Conservation (phyloP, 1,139 yeast species). For the Hemisphaericaspora xylofermentans region DNA sequence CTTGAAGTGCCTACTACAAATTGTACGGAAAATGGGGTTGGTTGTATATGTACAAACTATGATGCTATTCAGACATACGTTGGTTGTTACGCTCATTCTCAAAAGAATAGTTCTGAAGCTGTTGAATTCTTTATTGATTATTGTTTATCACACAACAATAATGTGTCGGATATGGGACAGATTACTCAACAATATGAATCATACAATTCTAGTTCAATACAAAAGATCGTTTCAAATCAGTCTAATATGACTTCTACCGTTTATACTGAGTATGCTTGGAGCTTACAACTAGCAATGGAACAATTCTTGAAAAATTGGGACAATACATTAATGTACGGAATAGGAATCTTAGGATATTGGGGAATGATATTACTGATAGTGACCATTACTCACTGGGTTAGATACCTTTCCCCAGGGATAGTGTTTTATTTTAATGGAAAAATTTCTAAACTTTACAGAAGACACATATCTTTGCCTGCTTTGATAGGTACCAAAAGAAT, state of each 20-base stretch:
- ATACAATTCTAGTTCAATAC: slow-evolving; percentile 19
- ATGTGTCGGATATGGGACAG: slow-evolving; percentile 16
- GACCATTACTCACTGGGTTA: slow-evolving; percentile 42
- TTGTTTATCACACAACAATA: slow-evolving; percentile 16
- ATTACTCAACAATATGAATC: slow-evolving; percentile 18
- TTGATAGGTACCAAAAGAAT: slow-evolving; percentile 21
- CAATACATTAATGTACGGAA: slow-evolving; percentile 46
- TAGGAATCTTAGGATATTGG: slow-evolving; percentile 50
- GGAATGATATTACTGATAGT: slow-evolving; percentile 40
- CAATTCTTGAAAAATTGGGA: slow-evolving; percentile 34
- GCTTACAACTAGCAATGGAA: slow-evolving; percentile 11
- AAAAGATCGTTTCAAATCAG: neutral
- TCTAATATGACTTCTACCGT: neutral
- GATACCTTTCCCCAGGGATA: slow-evolving; percentile 23
- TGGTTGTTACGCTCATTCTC: slow-evolving; percentile 14
- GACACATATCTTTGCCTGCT: slow-evolving; percentile 42
- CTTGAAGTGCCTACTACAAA: slow-evolving; percentile 12
- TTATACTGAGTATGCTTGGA: slow-evolving; percentile 3
- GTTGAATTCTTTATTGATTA: slow-evolving; percentile 9
- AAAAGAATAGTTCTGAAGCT: slow-evolving; percentile 6
- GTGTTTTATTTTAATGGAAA: slow-evolving; percentile 22
- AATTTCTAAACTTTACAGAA: slow-evolving; percentile 34
- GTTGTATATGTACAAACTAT: slow-evolving; percentile 15
- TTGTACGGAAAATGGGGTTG: slow-evolving; percentile 6
- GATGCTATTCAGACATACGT: slow-evolving; percentile 16